phyloP scores from a whole-genome alignment of 2,329 filamentous ascomycete genomes.

The Trichoderma cornu-damae region DNA sequence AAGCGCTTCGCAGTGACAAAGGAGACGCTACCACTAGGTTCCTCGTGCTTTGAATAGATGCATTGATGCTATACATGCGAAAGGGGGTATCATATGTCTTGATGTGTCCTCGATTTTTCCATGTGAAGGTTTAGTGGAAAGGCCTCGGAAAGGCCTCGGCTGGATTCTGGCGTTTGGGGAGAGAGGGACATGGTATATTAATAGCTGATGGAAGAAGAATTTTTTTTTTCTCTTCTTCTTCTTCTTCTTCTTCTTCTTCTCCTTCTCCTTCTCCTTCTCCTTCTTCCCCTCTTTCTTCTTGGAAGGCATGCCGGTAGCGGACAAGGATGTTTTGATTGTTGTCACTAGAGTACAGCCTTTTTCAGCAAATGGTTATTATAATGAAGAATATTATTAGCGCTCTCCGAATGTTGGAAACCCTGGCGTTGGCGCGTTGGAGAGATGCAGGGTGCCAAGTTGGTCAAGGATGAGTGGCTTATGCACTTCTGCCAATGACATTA shows the following conservation, averaged over 20 bases:
- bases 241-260: neutral
- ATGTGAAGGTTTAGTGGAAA: conserved; percentile 4
- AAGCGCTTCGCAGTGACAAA: neutral
- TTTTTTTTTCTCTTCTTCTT: neutral
- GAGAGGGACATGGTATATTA: neutral
- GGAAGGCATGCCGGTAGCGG: neutral
- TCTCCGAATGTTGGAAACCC: neutral
- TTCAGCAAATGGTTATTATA: neutral
- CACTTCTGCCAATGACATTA: neutral
- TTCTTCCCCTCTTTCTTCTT: no score
- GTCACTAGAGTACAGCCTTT: neutral
- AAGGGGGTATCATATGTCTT: neutral
- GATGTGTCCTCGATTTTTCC: neutral
- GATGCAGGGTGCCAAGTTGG: no score
- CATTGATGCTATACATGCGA: conserved; percentile 12
- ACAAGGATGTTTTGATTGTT: neutral
- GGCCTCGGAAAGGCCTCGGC: neutral
- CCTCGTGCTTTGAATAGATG: conserved; percentile 18
- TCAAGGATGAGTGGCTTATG: neutral
- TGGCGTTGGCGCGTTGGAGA: neutral
- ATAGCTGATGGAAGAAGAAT: neutral
- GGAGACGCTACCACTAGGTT: neutral
- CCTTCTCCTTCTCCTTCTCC: neutral
- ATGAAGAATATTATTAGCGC: neutral
- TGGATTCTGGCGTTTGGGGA: conserved; percentile 16